Percentiles rank a stretch among this genome's conserved stretches.
Evolutionary conservation across 75 land plant genomes (phyloP).

Genomic region (Picea sitchensis): DNA sequence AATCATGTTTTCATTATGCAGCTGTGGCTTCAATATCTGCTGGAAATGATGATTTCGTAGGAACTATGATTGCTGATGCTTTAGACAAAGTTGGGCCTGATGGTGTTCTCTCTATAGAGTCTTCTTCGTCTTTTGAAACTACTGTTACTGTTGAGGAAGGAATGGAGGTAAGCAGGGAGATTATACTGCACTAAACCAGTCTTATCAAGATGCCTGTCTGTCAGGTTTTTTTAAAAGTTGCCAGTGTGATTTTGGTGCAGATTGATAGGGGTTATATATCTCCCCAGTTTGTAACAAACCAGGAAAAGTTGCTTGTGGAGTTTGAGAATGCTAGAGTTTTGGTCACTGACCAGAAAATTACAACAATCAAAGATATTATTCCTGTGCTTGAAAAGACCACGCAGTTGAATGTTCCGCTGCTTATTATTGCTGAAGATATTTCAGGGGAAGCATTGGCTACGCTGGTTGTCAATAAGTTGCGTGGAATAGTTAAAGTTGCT

Average conservation of each 20-base stretch:
- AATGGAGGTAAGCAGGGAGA: constrained; percentile 76
- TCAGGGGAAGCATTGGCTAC: constrained; percentile 73
- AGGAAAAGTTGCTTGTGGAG: constrained; percentile 77
- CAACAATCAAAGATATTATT: constrained; percentile 62
- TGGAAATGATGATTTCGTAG: constrained; percentile 93
- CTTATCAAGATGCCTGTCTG: not conserved
- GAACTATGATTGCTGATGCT: constrained; percentile 89
- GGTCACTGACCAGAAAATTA: constrained; percentile 80
- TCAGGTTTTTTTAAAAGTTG: not conserved
- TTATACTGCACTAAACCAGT: not conserved
- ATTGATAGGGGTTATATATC: constrained; percentile 90
- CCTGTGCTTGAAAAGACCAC: constrained; percentile 73
- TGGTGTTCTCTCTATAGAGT: constrained; percentile 86
- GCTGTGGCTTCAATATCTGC: constrained; percentile 96
- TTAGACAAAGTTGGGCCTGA: constrained; percentile 87
- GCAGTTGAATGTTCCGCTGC: constrained; percentile 73
- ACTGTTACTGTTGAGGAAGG: constrained; percentile 84
- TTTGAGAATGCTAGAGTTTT: constrained; percentile 87
- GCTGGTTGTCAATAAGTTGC: constrained; percentile 68
- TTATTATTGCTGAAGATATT: constrained; percentile 90
- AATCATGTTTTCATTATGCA: constrained; percentile 21
- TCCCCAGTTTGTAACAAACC: constrained; percentile 82
- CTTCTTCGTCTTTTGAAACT: constrained; percentile 84
- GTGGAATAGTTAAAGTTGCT: constrained; percentile 76
- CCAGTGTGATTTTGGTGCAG: constrained; percentile 29